Evolutionary conservation across 2,329 filamentous ascomycete genomes (phyloP), one percentile per base, ranked within the genome.

Genomic region (Rhynchosporium graminicola): DNA sequence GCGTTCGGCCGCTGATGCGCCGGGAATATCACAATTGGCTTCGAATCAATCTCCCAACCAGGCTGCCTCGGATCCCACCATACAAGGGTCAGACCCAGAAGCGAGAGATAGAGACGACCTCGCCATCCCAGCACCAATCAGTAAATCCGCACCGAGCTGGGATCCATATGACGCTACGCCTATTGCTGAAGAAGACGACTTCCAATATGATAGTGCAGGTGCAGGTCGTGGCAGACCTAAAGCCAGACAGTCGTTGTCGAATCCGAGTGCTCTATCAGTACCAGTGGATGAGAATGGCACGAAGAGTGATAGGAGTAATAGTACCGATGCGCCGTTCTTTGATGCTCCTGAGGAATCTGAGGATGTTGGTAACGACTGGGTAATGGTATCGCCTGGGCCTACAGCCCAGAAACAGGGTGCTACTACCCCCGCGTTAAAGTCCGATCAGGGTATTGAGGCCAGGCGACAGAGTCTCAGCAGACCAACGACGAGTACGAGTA

Each of bases 151-250:
- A 60, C 74, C 74, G 13, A 72, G 73, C 48, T 75, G 73, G 72
- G 72, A 77, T 66, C 73, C 74, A 6, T 74, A 70, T 47, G 72
- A 72, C 55, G 72, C 71, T 8, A 72, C 75, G 50, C 74, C 75
- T n/a, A 71, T 78, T 47, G 69, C 74, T 50, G 75, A 79, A 65
- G 76, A 78, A 66, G 71, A 72, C 20, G 71, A 68, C 33, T 75
- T 72, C 54, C 72, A 76, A 26, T 70, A 69, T 36, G 72, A 20
- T 20, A 20, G 20, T 20, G 20, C 20, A 20, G 20, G 20, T 20
- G 20, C 20, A 20, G 1, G 20, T 1, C 20, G 65, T 6, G 62
- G 67, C 3, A 59, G 45, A 20, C 56, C 67, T 28, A 59, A 57
- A 26, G 59, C 63, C 10, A 50, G 54, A 20, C 61, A 57, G 5